Evolutionary conservation across 331 rosid genomes (phyloP).

Genomic region (Erythrophleum ivorense): DNA sequence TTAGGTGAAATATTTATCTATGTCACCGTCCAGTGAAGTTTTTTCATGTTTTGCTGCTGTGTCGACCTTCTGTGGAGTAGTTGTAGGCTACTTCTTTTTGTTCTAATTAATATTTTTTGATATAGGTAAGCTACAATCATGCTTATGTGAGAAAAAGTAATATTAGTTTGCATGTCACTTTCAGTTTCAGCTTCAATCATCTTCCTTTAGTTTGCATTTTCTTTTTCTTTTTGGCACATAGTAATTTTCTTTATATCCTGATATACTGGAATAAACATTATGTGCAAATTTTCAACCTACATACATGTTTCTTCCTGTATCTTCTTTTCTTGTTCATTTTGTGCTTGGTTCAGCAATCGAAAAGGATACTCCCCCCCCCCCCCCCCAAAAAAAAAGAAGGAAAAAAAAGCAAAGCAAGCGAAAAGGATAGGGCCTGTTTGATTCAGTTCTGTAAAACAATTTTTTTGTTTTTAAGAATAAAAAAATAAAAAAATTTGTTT

Average conservation of each 20-base stretch:
- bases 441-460: too few relatives aligned
- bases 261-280: background rate
- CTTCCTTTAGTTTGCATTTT: background rate
- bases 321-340: background rate
- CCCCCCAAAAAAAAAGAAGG: too few relatives aligned
- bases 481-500: too few relatives aligned
- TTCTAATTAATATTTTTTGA: background rate
- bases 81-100: background rate
- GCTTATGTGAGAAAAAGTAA: background rate
- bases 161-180: background rate
- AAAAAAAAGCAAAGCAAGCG: too few relatives aligned
- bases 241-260: background rate
- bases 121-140: slow-evolving; percentile 10
- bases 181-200: slow-evolving; percentile 3
- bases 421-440: too few relatives aligned
- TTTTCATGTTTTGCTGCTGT: slow-evolving; percentile 34
- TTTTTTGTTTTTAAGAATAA: too few relatives aligned
- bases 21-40: slow-evolving; percentile 29
- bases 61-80: background rate
- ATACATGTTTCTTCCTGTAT: background rate
- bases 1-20: slow-evolving; percentile 59
- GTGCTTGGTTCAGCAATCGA: background rate
- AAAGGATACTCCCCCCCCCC: background rate
- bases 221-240: background rate
- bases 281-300: background rate